Base-by-base conservation (phyloP, 495 filamentous ascomycete genomes). In the Clohesyomyces aquaticus region DNA sequence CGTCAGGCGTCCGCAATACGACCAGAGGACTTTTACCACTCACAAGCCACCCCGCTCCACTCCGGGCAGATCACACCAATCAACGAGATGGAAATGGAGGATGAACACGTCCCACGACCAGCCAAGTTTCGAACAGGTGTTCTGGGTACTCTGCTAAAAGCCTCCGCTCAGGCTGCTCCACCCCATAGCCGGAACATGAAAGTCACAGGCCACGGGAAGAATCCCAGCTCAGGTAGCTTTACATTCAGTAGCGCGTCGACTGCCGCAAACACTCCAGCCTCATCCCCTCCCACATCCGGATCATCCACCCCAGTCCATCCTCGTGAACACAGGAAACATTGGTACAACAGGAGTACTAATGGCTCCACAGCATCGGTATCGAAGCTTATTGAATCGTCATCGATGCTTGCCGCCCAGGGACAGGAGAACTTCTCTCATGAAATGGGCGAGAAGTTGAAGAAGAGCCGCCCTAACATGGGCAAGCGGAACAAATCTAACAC, bases 121-220 rank as follows among this genome's bases (percentile, higher is more conserved):
- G 72, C 80, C 6, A 81, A 88, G 50, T 94, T 89, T 71, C 88
- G 86, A 46, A 85, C 86, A 38, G 91, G 93, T 27, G 83, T 95
- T 46, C 78, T 98, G 8, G 85, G 87, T 4, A 88, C 85, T 8
- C 76, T 98, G 1, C 77, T 96, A 55, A 95, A 90, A 73, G 80
- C 96, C 11, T 88, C 93, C 23, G 27, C 63, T 53, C 52, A 70
- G 11, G 12, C 50, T 28, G 32, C 52, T 21, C 56, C 41, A 23
- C 53, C 32, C 23, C 21, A 16, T 27, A 3, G 48, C 6, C 45
- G 47, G 16, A 62, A 71, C 53, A 10, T 21, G 12, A 49, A 57
- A 23, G 21, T 25, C 25, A 19, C n/a, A 26, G 32, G 55, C 27
- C 46, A 61, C 43, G 46, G 55, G 26, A 49, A 43, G 25, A 52